A percentile compares a stretch with the other conserved stretches of the same genome.
These are phyloP conservation scores for Simmondsia chinensis DNA, from an alignment of 148 eudicot species.

Conservation along the genomic window DNA sequence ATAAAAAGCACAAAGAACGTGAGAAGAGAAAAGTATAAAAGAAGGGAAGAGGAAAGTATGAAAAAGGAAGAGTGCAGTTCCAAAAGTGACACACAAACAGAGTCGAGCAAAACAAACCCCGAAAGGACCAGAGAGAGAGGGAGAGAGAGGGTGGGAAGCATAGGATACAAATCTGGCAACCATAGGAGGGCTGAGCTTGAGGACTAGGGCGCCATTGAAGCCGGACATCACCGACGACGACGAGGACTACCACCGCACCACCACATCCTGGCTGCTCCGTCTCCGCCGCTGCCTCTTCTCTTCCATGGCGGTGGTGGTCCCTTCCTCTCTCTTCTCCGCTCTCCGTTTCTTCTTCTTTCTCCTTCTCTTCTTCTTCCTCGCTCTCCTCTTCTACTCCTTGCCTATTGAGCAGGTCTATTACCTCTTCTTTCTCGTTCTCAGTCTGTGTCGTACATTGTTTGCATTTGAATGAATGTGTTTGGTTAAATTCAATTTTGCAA, in stretches of 20 bases:
- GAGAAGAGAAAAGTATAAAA: no score
- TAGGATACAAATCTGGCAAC: slow-evolving; percentile 43
- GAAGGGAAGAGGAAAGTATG: no score
- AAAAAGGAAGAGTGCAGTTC: no score
- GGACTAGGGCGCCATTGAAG: slow-evolving; percentile 42
- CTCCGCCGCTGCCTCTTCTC: slow-evolving; percentile 36
- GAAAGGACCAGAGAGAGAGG: no score
- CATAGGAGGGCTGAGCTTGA: slow-evolving; percentile 28
- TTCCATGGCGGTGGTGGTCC: slow-evolving; percentile 14
- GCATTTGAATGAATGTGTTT: not conserved
- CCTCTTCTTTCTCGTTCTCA: not conserved
- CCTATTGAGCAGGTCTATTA: slow-evolving; percentile 67
- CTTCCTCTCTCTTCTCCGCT: slow-evolving; percentile 18
- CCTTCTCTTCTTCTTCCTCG: slow-evolving; percentile 25
- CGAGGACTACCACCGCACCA: slow-evolving; percentile 22
- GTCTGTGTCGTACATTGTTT: not conserved
- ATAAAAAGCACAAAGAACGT: no score
- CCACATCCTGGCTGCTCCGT: slow-evolving; percentile 33
- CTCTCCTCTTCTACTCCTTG: slow-evolving; percentile 43
- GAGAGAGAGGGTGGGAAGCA: no score
- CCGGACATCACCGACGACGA: slow-evolving; percentile 23
- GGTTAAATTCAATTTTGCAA: no score
- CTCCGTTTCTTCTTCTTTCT: slow-evolving; percentile 28
- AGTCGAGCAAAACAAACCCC: no score
- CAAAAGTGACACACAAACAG: no score